phyloP scores from a whole-genome alignment of 208 protist species.

The Leishmania lainsoni region DNA sequence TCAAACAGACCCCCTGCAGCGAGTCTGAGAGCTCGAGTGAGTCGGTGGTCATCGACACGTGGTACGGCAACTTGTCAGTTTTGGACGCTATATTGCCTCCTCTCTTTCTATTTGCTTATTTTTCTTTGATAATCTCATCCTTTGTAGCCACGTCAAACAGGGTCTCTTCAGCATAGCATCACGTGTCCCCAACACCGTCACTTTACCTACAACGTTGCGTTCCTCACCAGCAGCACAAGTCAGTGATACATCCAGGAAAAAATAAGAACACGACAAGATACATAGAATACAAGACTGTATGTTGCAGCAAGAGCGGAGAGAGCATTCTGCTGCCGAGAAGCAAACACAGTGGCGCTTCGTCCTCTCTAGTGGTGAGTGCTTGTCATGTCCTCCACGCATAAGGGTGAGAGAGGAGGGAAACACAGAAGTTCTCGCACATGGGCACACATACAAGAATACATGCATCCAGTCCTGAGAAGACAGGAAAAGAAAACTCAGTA shows the following conservation, averaged over 20 bases:
- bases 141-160: neutral
- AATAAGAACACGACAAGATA: neutral
- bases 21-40: neutral
- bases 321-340: neutral
- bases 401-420: neutral
- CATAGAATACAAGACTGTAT: neutral
- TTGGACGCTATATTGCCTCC: neutral
- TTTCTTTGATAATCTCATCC: neutral
- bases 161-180: neutral
- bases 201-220: neutral
- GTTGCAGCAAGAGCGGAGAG: neutral
- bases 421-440: neutral
- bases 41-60: no score
- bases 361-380: neutral
- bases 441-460: constrained; percentile 6
- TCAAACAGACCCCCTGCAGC: neutral
- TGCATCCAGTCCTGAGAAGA: neutral
- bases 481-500: constrained; percentile 5
- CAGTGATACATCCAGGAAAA: neutral
- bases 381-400: neutral
- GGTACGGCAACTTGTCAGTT: neutral
- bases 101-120: neutral
- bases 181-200: neutral
- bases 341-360: neutral
- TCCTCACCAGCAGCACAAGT: neutral